Percentiles rank a stretch among this genome's conserved stretches.
Conservation (phyloP, 2,329 filamentous ascomycete species). For the Colletotrichum noveboracense region DNA sequence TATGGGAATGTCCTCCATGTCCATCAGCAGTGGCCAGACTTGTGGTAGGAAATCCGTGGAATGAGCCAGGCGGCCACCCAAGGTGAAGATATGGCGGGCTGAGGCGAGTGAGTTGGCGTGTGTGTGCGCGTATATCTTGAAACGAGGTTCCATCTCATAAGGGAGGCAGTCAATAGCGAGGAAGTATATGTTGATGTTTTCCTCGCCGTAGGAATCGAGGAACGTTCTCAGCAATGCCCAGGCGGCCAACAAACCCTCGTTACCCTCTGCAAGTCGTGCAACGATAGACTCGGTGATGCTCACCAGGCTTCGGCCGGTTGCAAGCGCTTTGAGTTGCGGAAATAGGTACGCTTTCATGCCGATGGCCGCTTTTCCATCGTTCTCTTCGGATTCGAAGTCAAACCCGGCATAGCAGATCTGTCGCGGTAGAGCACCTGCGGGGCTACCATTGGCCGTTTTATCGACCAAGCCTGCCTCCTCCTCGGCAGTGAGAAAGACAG, state of each 20-base stretch:
- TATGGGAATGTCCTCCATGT: background rate
- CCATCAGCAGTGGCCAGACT: background rate
- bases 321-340: slow-evolving; percentile 2
- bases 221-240: background rate
- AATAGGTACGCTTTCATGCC: slow-evolving; percentile 11
- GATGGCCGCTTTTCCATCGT: background rate
- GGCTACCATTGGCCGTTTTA: background rate
- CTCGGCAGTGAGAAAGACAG: background rate
- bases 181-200: background rate
- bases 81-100: background rate
- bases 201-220: background rate
- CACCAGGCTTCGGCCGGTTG: background rate
- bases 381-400: background rate
- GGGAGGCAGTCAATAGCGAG: background rate
- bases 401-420: background rate
- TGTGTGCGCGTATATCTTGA: background rate
- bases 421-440: background rate
- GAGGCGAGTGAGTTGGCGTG: background rate
- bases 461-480: background rate
- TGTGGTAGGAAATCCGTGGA: background rate
- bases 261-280: background rate
- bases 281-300: background rate
- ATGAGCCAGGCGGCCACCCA: background rate
- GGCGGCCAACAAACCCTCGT: background rate
- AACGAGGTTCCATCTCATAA: background rate